Conservation (phyloP, 73 alveolate genomes). For the Paramecium octaurelia region DNA sequence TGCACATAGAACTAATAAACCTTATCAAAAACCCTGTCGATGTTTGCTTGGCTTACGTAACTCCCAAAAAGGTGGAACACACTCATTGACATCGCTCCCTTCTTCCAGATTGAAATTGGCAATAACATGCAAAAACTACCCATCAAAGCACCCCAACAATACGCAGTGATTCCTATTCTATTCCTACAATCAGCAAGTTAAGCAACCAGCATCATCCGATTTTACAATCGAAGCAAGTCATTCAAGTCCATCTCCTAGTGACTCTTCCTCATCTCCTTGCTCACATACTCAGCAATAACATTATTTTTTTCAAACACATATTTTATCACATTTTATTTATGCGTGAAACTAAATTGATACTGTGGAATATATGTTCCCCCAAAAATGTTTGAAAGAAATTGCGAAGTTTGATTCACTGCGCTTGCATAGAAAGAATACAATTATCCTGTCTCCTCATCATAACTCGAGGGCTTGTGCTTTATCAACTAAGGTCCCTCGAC, state of each 20-base stretch:
- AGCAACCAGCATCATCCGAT: background rate
- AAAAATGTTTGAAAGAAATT: background rate
- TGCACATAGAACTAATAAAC: background rate
- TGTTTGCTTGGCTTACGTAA: background rate
- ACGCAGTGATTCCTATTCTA: slow-evolving; percentile 22
- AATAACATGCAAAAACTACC: background rate
- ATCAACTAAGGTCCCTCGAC: background rate
- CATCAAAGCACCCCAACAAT: background rate
- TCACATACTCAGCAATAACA: background rate
- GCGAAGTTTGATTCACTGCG: background rate
- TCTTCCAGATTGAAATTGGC: background rate
- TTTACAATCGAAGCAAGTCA: background rate
- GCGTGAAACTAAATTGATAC: background rate
- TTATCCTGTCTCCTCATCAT: slow-evolving; percentile 20
- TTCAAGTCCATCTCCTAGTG: background rate
- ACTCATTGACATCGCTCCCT: background rate
- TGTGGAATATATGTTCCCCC: background rate
- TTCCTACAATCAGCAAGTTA: slow-evolving; percentile 17
- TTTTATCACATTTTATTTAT: background rate
- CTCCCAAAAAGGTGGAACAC: slow-evolving; percentile 1
- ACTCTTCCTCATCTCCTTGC: background rate
- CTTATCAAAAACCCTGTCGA: slow-evolving; percentile 35
- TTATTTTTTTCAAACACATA: slow-evolving; percentile 19
- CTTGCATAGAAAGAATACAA: background rate
- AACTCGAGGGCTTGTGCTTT: background rate